Conservation (phyloP, 2,329 filamentous ascomycete species). For the Sarocladium kiliense region DNA sequence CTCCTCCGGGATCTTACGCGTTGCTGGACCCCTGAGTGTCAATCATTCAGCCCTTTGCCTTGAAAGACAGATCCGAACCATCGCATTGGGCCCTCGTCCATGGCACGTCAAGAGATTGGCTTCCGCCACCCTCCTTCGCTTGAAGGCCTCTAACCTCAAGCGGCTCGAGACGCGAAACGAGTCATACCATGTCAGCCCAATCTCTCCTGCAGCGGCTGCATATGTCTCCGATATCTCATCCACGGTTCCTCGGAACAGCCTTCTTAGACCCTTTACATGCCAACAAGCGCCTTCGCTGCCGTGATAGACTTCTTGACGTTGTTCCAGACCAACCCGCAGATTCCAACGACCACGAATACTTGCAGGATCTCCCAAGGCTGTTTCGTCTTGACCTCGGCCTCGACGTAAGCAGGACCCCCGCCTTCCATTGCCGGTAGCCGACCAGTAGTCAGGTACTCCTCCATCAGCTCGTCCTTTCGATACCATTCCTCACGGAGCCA, state of each 20-base stretch:
- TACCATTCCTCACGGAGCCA: slow-evolving; percentile 88
- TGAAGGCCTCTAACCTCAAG: neutral
- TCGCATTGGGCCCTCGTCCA: neutral
- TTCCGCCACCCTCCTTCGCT: neutral
- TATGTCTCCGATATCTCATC: neutral
- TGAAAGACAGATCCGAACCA: neutral
- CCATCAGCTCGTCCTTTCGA: slow-evolving; percentile 86
- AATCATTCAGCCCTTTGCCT: neutral
- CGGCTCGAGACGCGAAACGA: neutral
- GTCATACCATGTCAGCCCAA: neutral
- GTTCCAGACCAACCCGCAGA: slow-evolving; percentile 36
- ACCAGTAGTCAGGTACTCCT: slow-evolving; percentile 72
- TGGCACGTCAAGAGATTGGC: neutral
- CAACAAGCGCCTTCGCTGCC: neutral
- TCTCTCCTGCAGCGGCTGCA: neutral
- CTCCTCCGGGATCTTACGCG: neutral
- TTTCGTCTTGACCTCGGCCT: slow-evolving; percentile 52
- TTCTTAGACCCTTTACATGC: neutral
- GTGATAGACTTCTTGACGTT: slow-evolving; percentile 26
- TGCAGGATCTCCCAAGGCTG: slow-evolving; percentile 51
- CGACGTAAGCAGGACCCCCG: slow-evolving; percentile 44
- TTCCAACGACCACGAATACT: slow-evolving; percentile 46
- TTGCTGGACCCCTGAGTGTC: neutral
- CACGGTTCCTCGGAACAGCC: neutral
- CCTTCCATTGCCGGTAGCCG: slow-evolving; percentile 69